Percentiles rank a stretch among this genome's conserved stretches.
phyloP scores from a whole-genome alignment of 2,329 filamentous ascomycete genomes.

The Colletotrichum gigasporum region DNA sequence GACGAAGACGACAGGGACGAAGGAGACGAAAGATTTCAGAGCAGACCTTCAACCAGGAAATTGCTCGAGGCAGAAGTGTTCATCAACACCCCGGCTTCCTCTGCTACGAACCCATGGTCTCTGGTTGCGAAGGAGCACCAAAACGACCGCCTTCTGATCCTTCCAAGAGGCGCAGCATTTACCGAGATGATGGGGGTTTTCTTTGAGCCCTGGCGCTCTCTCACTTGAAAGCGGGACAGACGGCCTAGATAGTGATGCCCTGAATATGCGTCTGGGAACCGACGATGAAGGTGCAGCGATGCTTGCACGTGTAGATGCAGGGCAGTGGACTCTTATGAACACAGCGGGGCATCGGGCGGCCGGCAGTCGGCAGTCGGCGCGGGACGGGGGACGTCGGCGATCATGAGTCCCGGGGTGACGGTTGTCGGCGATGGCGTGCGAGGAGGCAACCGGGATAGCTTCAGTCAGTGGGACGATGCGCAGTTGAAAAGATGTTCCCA shows the following conservation, averaged over 20 bases:
- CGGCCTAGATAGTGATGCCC: background rate
- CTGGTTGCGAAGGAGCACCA: background rate
- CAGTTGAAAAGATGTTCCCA: constrained; percentile 3
- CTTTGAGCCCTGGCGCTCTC: background rate
- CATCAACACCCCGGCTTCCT: too few relatives aligned
- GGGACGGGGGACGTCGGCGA: constrained; percentile 14
- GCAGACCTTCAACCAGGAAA: too few relatives aligned
- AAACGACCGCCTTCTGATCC: background rate
- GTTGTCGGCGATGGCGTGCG: constrained; percentile 32
- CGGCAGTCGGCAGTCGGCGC: constrained; percentile 27
- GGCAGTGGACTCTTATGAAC: background rate
- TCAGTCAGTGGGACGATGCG: background rate
- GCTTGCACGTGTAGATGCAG: background rate
- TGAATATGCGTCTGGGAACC: too few relatives aligned
- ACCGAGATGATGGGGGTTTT: background rate
- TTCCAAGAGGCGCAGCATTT: background rate
- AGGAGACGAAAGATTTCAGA: too few relatives aligned
- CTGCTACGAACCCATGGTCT: too few relatives aligned
- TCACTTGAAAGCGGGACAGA: background rate
- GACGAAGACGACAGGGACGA: too few relatives aligned
- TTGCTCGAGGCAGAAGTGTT: too few relatives aligned
- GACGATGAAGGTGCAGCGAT: background rate
- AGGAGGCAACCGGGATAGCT: constrained; percentile 5
- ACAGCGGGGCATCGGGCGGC: background rate
- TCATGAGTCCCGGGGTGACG: background rate